phyloP scores from a whole-genome alignment of 2,329 filamentous ascomycete genomes.

The Coccinonectria pachysandricola region DNA sequence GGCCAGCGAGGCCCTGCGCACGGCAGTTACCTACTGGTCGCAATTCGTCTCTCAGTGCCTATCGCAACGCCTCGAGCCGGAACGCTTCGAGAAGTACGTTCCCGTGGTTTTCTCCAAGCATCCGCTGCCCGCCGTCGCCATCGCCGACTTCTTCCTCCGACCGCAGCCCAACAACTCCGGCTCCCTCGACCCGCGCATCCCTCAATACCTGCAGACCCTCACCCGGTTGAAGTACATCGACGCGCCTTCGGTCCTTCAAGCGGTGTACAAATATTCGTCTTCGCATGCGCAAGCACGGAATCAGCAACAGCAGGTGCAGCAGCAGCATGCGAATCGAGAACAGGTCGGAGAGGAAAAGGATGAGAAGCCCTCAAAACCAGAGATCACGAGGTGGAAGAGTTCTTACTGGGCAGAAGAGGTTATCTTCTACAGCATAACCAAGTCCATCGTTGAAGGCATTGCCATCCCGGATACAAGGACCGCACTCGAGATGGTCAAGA shows the following conservation, averaged over 20 bases:
- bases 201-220: conserved; percentile 48
- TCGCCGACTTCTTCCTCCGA: conserved; percentile 50
- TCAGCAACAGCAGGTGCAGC: conserved; percentile 10
- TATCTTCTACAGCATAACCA: conserved; percentile 86
- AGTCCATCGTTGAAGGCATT: conserved; percentile 57
- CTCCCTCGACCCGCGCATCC: conserved; percentile 48
- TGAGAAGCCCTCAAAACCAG: conserved; percentile 8
- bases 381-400: conserved; percentile 37
- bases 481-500: conserved; percentile 38
- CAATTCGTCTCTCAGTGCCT: conserved; percentile 42
- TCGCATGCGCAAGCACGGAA: conserved; percentile 30
- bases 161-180: conserved; percentile 38
- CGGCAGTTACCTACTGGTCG: conserved; percentile 34
- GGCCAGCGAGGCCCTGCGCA: conserved; percentile 15
- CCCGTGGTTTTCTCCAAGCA: conserved; percentile 39
- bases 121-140: conserved; percentile 37
- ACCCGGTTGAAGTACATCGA: conserved; percentile 41
- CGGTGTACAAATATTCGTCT: conserved; percentile 47
- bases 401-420: conserved; percentile 69
- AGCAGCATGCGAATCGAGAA: conserved; percentile 8
- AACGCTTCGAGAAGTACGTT: conserved; percentile 42
- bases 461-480: conserved; percentile 36
- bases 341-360: conserved; percentile 13
- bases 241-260: conserved; percentile 42
- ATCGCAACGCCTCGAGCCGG: conserved; percentile 38